Conservation (phyloP, 164 flowering plant genomes). For the Kingdonia uniflora region DNA sequence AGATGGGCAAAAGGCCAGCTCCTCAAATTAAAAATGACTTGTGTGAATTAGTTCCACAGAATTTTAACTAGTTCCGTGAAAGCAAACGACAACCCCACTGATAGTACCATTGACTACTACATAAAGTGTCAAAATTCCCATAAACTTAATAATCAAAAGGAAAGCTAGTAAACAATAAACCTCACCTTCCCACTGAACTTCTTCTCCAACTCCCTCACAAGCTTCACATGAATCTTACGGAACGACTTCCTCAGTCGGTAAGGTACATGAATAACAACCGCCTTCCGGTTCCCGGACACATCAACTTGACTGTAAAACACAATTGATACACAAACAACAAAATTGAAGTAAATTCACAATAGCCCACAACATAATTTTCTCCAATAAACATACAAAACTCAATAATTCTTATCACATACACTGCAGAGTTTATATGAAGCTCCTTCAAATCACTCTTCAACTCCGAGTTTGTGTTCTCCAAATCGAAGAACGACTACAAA, state of each 20-base stretch:
- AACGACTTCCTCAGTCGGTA: constrained; percentile 36
- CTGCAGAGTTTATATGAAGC: constrained; percentile 33
- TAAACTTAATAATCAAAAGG: too few relatives aligned
- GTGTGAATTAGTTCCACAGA: too few relatives aligned
- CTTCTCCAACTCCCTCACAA: constrained; percentile 46
- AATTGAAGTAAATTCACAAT: background rate
- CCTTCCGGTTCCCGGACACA: constrained; percentile 34
- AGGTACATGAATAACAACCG: constrained; percentile 42
- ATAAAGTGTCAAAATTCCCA: too few relatives aligned
- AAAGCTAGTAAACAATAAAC: background rate
- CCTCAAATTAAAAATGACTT: too few relatives aligned
- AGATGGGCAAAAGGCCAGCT: too few relatives aligned
- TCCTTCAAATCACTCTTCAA: constrained; percentile 46
- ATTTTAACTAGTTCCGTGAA: too few relatives aligned
- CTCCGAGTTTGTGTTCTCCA: constrained; percentile 40
- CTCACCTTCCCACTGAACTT: constrained; percentile 50
- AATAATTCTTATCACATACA: constrained; percentile 15
- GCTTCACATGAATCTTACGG: constrained; percentile 39
- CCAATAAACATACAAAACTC: too few relatives aligned
- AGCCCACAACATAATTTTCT: background rate
- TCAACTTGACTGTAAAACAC: constrained; percentile 15
- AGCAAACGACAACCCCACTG: too few relatives aligned
- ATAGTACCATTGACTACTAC: too few relatives aligned
- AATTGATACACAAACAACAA: background rate
- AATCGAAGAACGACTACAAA: constrained; percentile 31